These are phyloP conservation scores for Lolium rigidum DNA, from an alignment of 176 grass and related monocot species.

Conservation along the genomic window DNA sequence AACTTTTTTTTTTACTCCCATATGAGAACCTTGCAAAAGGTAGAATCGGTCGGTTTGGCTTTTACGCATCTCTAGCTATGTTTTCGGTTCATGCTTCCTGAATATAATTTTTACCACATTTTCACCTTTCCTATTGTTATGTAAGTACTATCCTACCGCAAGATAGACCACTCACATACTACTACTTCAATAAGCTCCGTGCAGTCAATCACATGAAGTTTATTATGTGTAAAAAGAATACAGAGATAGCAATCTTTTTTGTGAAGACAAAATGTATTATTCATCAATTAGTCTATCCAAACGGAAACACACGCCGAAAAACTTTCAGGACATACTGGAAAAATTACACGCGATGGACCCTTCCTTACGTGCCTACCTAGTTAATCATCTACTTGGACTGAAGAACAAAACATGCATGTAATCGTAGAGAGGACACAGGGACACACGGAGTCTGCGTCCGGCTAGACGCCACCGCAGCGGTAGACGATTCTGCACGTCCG, in stretches of 20 bases:
- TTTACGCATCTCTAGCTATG: too few relatives aligned
- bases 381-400: constrained; percentile 40
- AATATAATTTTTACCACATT: too few relatives aligned
- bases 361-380: constrained; percentile 27
- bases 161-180: too few relatives aligned
- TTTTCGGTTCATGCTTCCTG: too few relatives aligned
- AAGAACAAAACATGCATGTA: constrained; percentile 31
- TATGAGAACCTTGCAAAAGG: too few relatives aligned
- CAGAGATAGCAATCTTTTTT: neutral
- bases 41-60: too few relatives aligned
- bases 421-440: constrained; percentile 24
- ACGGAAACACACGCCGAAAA: constrained; percentile 24
- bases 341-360: constrained; percentile 16
- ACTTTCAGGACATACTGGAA: constrained; percentile 27
- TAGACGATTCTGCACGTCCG: constrained; percentile 62
- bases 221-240: too few relatives aligned
- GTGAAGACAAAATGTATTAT: constrained; percentile 22
- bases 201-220: too few relatives aligned
- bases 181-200: too few relatives aligned
- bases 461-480: constrained; percentile 65
- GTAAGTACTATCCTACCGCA: too few relatives aligned
- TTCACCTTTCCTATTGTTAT: too few relatives aligned
- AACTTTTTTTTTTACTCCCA: too few relatives aligned
- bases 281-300: constrained; percentile 20
- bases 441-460: neutral